Percentiles rank a stretch among this genome's conserved stretches.
These are phyloP conservation scores for Cercophora samala DNA, from an alignment of 495 filamentous ascomycete species.

Conservation along the genomic window DNA sequence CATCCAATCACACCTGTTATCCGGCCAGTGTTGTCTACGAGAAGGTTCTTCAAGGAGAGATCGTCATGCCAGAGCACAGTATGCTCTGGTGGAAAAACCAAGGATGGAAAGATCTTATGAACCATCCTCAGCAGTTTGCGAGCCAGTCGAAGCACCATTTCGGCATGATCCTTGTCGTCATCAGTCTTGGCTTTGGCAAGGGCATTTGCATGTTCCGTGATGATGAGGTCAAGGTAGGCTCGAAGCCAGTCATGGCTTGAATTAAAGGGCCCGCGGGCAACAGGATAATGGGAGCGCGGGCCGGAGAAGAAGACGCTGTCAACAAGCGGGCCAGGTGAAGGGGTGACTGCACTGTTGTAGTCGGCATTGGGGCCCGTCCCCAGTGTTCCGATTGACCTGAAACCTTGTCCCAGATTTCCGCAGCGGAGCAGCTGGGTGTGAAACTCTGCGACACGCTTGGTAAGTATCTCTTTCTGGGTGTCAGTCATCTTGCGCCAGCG, in stretches of 20 bases:
- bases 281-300: slow-evolving; percentile 25
- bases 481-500: slow-evolving; percentile 41
- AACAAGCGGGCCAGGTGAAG: slow-evolving; percentile 27
- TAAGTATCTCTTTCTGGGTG: slow-evolving; percentile 37
- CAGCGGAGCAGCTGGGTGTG: slow-evolving; percentile 30
- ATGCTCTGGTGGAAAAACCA: slow-evolving; percentile 28
- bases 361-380: slow-evolving; percentile 13
- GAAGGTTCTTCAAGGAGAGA: slow-evolving; percentile 49
- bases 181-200: slow-evolving; percentile 17
- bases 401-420: slow-evolving; percentile 29
- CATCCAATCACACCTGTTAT: slow-evolving; percentile 44
- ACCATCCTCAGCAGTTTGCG: slow-evolving; percentile 29
- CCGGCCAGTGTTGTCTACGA: slow-evolving; percentile 42
- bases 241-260: slow-evolving; percentile 34
- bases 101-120: slow-evolving; percentile 30
- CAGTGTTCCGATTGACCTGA: slow-evolving; percentile 39
- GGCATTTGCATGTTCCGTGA: slow-evolving; percentile 28
- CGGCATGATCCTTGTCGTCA: slow-evolving; percentile 30
- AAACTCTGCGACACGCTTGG: slow-evolving; percentile 39
- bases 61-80: slow-evolving; percentile 48
- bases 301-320: slow-evolving; percentile 30
- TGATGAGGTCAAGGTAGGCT: slow-evolving; percentile 27
- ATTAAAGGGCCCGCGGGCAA: slow-evolving; percentile 30
- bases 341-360: neutral
- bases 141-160: slow-evolving; percentile 25